These are phyloP conservation scores for Vanderwaltozyma yarrowii DNA, from an alignment of 805 yeast species.

Conservation along the genomic window DNA sequence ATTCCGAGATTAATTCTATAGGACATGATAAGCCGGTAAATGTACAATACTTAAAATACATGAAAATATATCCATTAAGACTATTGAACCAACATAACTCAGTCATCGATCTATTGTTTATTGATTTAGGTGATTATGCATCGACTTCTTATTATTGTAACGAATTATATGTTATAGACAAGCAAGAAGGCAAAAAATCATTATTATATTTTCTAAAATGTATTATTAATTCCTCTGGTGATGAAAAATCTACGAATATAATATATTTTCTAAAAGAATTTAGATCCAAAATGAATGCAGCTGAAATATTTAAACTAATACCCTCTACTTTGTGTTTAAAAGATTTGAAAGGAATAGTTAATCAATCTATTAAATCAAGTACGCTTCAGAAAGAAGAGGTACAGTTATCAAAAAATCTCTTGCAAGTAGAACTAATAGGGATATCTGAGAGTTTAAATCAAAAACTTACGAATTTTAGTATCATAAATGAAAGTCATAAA, in stretches of 20 bases:
- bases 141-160: conserved; percentile 56
- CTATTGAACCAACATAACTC: conserved; percentile 51
- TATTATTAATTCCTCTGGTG: conserved; percentile 23
- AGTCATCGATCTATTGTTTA: conserved; percentile 51
- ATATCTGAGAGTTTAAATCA: conserved; percentile 35
- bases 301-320: conserved; percentile 35
- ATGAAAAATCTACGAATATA: too few relatives aligned
- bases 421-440: conserved; percentile 44
- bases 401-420: conserved; percentile 37
- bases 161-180: conserved; percentile 33
- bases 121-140: conserved; percentile 44
- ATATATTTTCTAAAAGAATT: conserved; percentile 20
- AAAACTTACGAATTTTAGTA: conserved; percentile 29
- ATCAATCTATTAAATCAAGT: conserved; percentile 34
- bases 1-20: background rate
- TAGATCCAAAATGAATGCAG: conserved; percentile 13
- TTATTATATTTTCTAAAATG: conserved; percentile 33
- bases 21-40: too few relatives aligned
- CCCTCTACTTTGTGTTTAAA: conserved; percentile 42
- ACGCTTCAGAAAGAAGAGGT: conserved; percentile 33
- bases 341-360: conserved; percentile 36
- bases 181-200: conserved; percentile 32
- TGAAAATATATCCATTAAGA: conserved; percentile 46
- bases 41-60: conserved; percentile 6
- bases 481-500: conserved; percentile 34